Percentiles rank a stretch among this genome's conserved stretches.
Evolutionary conservation across 768 basidiomycete genomes (phyloP).

Genomic region (Boletellus ananiceps): DNA sequence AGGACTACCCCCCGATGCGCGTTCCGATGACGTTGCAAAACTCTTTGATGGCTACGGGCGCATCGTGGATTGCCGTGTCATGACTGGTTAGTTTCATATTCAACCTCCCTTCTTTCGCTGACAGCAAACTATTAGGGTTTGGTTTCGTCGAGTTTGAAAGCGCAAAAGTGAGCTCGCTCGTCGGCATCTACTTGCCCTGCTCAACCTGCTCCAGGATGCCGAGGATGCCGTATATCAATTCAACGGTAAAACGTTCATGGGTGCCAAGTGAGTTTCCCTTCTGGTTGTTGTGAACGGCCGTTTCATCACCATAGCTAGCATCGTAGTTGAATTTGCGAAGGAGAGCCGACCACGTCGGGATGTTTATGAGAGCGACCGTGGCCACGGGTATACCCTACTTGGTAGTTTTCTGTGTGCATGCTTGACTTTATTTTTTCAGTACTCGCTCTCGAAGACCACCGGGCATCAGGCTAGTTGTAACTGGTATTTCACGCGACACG

Average conservation of each 20-base stretch:
- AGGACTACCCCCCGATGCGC: conserved; percentile 83
- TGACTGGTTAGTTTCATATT: conserved; percentile 68
- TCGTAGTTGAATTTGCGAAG: conserved; percentile 95
- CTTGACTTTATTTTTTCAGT: conserved; percentile 32
- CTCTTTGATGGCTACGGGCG: conserved; percentile 89
- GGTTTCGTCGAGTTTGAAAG: conserved; percentile 97
- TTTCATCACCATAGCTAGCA: conserved; percentile 42
- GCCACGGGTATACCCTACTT: conserved; percentile 45
- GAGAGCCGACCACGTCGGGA: conserved; percentile 86
- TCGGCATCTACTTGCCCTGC: conserved; percentile 1
- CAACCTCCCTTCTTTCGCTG: conserved; percentile 1
- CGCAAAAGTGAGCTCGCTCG: conserved; percentile 46
- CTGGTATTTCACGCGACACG: conserved; percentile 88
- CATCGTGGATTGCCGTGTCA: conserved; percentile 87
- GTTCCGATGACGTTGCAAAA: conserved; percentile 79
- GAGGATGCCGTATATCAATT: conserved; percentile 88
- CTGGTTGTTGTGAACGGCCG: background rate
- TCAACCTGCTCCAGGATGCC: conserved; percentile 61
- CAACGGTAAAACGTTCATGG: conserved; percentile 88
- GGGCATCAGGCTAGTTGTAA: conserved; percentile 79
- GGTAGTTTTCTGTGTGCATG: conserved; percentile 7
- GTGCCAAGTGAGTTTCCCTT: conserved; percentile 48
- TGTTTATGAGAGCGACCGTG: conserved; percentile 53
- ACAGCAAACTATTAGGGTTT: conserved; percentile 55
- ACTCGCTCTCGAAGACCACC: conserved; percentile 72